phyloP scores from a whole-genome alignment of 106 monocot genomes.

The Agapanthus africanus region DNA sequence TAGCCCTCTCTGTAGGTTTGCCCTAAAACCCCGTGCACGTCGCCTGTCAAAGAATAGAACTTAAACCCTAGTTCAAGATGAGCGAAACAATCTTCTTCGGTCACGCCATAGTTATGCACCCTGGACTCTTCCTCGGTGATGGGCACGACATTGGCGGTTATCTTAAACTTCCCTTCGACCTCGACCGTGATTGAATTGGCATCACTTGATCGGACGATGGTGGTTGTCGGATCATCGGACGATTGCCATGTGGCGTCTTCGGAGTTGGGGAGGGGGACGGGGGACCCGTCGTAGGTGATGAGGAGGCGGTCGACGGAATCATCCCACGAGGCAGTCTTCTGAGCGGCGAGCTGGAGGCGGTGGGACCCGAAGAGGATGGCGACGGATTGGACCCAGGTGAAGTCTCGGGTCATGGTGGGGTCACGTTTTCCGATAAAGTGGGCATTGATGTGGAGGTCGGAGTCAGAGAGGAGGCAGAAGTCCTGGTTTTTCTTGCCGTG shows the following conservation, averaged over 20 bases:
- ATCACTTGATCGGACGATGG: conserved; percentile 8
- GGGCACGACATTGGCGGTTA: conserved; percentile 11
- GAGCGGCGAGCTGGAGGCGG: conserved; percentile 8
- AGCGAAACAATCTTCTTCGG: conserved; percentile 32
- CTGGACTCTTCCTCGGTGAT: conserved; percentile 38
- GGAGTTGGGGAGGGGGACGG: background rate
- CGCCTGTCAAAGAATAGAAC: conserved; percentile 14
- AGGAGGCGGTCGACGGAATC: background rate
- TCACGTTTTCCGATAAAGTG: conserved; percentile 5
- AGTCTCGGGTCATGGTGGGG: conserved; percentile 1
- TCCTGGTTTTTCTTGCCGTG: conserved; percentile 26
- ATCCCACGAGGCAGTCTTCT: conserved; percentile 6
- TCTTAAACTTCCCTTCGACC: conserved; percentile 9
- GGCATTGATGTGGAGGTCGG: conserved; percentile 11
- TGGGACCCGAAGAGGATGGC: conserved; percentile 12
- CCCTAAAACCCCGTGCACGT: conserved; percentile 38
- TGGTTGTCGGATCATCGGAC: background rate
- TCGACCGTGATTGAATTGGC: conserved; percentile 22
- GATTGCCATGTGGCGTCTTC: conserved; percentile 23
- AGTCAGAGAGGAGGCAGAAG: conserved; percentile 17
- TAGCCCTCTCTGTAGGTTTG: conserved; percentile 37
- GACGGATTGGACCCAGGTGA: conserved; percentile 22
- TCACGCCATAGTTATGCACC: conserved; percentile 36
- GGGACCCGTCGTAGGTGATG: background rate
- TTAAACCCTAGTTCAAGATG: conserved; percentile 43